phyloP scores from a whole-genome alignment of 305 asterid genomes.

The Solanum hybrid region DNA sequence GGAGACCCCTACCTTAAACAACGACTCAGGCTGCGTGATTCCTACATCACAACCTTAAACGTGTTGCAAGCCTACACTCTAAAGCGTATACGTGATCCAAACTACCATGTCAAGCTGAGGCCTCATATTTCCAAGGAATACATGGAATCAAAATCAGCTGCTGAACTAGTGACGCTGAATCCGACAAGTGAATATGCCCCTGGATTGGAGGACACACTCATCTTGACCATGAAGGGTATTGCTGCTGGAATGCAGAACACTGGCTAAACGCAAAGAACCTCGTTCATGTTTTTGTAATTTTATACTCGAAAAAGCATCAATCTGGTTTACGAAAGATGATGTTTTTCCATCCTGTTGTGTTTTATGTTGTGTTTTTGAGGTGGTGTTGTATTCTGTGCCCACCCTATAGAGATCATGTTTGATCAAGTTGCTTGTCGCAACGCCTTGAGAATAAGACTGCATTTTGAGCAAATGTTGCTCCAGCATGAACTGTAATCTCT shows the following conservation, averaged over 20 bases:
- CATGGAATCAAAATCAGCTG: slow-evolving; percentile 29
- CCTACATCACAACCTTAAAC: slow-evolving; percentile 43
- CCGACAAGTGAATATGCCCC: slow-evolving; percentile 53
- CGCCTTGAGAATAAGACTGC: neutral
- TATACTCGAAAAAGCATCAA: neutral
- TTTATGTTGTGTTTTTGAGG: neutral
- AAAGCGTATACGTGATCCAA: slow-evolving; percentile 38
- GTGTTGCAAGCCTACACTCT: slow-evolving; percentile 45
- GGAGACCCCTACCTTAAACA: slow-evolving; percentile 52
- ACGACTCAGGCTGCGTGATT: slow-evolving; percentile 31
- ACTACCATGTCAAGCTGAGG: slow-evolving; percentile 30
- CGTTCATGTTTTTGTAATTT: neutral
- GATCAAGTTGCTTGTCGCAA: neutral
- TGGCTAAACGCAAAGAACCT: slow-evolving; percentile 17
- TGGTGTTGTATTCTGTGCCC: neutral
- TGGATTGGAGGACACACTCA: slow-evolving; percentile 46
- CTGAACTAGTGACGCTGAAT: slow-evolving; percentile 39
- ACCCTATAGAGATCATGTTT: neutral
- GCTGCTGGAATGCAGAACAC: slow-evolving; percentile 55
- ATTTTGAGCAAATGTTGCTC: slow-evolving; percentile 10
- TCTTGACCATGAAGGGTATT: slow-evolving; percentile 53
- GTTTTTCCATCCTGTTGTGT: neutral
- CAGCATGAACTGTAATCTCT: neutral
- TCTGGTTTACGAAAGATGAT: neutral
- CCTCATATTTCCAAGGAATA: slow-evolving; percentile 38